A percentile compares a stretch with the other conserved stretches of the same genome.
Evolutionary conservation across 2,329 filamentous ascomycete genomes (phyloP).

Genomic region (Didymellaceae sp.): DNA sequence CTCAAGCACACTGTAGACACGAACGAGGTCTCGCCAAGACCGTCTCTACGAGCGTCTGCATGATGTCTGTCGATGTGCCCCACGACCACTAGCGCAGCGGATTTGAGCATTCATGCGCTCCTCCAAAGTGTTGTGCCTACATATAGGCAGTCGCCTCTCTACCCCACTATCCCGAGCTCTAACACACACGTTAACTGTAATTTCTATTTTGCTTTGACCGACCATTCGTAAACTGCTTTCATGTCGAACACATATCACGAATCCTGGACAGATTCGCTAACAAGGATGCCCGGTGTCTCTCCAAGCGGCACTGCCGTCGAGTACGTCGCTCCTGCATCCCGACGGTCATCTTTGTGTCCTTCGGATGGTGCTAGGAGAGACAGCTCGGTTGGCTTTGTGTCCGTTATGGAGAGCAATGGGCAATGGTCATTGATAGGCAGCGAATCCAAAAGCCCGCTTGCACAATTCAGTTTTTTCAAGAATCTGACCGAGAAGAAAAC

Average conservation of each 20-base stretch:
- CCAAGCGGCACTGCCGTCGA: conserved; percentile 41
- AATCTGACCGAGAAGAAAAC: conserved; percentile 73
- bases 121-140: conserved; percentile 34
- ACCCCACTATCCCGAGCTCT: conserved; percentile 33
- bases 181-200: conserved; percentile 36
- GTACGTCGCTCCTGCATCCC: conserved; percentile 44
- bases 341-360: conserved; percentile 43
- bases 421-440: conserved; percentile 48
- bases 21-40: conserved; percentile 39
- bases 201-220: conserved; percentile 32
- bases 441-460: conserved; percentile 46
- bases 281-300: conserved; percentile 47
- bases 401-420: conserved; percentile 47
- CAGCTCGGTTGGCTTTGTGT: conserved; percentile 45
- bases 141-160: conserved; percentile 43
- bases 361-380: conserved; percentile 42
- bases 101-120: conserved; percentile 28
- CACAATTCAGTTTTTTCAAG: conserved; percentile 65
- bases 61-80: conserved; percentile 31
- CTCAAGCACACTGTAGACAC: conserved; percentile 38
- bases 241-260: conserved; percentile 33
- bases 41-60: conserved; percentile 28
- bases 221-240: conserved; percentile 13
- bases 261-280: conserved; percentile 46
- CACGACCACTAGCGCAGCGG: conserved; percentile 38